Percentiles rank a stretch among this genome's conserved stretches.
These are phyloP conservation scores for Kodamaea sp. DNA, from an alignment of 1,139 yeast genomes.

Conservation along the genomic window DNA sequence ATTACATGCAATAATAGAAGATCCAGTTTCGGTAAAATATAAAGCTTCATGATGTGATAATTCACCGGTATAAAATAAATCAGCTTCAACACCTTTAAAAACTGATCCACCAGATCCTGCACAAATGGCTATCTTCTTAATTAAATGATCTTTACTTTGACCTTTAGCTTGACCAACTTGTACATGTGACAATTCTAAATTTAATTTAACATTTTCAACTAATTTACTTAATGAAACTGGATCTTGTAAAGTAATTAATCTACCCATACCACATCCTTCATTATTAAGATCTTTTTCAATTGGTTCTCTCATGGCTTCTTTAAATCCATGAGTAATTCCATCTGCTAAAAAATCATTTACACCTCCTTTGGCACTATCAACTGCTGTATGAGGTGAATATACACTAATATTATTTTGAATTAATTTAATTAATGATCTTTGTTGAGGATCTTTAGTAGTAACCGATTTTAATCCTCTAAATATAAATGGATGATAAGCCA, in stretches of 20 bases:
- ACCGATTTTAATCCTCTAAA: slow-evolving; percentile 85
- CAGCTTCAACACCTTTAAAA: slow-evolving; percentile 63
- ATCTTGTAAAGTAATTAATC: slow-evolving; percentile 51
- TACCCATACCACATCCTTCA: slow-evolving; percentile 76
- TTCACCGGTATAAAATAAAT: slow-evolving; percentile 86
- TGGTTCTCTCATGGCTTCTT: slow-evolving; percentile 22
- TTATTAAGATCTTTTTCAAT: slow-evolving; percentile 27
- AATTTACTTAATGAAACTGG: slow-evolving; percentile 45
- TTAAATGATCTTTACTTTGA: slow-evolving; percentile 22
- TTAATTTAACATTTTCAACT: slow-evolving; percentile 51
- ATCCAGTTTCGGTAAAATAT: slow-evolving; percentile 66
- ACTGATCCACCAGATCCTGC: slow-evolving; percentile 92
- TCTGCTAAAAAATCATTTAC: slow-evolving; percentile 88
- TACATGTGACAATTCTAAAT: slow-evolving; percentile 50
- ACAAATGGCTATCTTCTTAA: slow-evolving; percentile 73
- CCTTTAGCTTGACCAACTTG: slow-evolving; percentile 58
- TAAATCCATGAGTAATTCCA: slow-evolving; percentile 43
- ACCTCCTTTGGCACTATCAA: slow-evolving; percentile 88
- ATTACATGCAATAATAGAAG: slow-evolving; percentile 71
- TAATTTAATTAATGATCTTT: slow-evolving; percentile 65
- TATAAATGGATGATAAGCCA: slow-evolving; percentile 95
- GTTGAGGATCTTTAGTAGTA: slow-evolving; percentile 70
- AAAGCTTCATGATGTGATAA: slow-evolving; percentile 90
- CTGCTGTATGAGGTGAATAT: slow-evolving; percentile 93
- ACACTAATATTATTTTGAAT: slow-evolving; percentile 79